Evolutionary conservation across 2,329 filamentous ascomycete species (phyloP).

Genomic region (Calonectria honghensis): DNA sequence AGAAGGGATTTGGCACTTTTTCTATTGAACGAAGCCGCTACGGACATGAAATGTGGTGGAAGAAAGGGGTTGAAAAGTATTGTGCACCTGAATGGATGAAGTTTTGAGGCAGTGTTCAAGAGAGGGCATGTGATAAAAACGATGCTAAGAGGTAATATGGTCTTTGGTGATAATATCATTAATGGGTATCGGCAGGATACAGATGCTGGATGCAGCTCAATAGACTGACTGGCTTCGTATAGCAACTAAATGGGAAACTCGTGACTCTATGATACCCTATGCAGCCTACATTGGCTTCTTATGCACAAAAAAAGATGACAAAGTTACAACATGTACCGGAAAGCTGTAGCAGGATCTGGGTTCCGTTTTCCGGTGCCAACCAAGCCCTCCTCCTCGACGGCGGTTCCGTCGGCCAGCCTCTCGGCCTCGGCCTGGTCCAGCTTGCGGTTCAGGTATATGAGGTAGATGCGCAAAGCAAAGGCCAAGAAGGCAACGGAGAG

Average conservation of each 20-base stretch:
- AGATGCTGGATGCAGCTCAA: constrained; percentile 38
- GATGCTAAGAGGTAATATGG: not conserved
- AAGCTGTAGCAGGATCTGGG: constrained; percentile 54
- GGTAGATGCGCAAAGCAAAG: constrained; percentile 69
- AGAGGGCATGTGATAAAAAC: constrained; percentile 8
- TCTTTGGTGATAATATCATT: constrained; percentile 33
- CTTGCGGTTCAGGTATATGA: constrained; percentile 70
- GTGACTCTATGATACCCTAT: constrained; percentile 23
- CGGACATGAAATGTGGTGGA: constrained; percentile 60
- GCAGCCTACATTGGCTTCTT: constrained; percentile 2
- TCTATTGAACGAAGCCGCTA: constrained; percentile 50
- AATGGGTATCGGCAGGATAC: constrained; percentile 43
- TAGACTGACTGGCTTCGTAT: constrained; percentile 31
- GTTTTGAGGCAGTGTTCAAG: constrained; percentile 48
- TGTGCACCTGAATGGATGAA: constrained; percentile 58
- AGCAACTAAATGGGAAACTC: constrained; percentile 13
- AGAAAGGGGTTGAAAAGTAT: constrained; percentile 58
- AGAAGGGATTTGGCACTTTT: constrained; percentile 52
- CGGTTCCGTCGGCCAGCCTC: constrained; percentile 45
- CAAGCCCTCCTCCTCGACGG: constrained; percentile 64
- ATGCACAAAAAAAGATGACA: not conserved
- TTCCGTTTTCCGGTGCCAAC: constrained; percentile 58
- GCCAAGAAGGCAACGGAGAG: constrained; percentile 75
- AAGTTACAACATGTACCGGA: constrained; percentile 68
- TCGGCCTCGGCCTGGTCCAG: constrained; percentile 62